Percentiles rank a stretch among this genome's conserved stretches.
Evolutionary conservation across 192 early-diverging fungal species (phyloP).

Genomic region (Backusella australiensis): DNA sequence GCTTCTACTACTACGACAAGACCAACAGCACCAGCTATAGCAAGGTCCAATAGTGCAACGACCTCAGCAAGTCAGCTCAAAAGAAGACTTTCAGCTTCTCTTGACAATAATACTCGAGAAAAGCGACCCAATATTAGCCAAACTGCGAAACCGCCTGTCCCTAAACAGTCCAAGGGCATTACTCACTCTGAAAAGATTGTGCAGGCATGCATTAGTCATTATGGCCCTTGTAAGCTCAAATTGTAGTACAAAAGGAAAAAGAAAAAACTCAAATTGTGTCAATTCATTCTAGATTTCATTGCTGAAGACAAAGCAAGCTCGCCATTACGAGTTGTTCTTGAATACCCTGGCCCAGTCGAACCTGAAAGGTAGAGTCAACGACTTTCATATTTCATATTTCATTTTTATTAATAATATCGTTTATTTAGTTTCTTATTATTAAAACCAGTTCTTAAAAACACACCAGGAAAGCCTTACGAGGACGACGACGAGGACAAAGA

Average conservation of each 20-base stretch:
- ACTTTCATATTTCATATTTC: not conserved
- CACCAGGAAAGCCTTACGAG: constrained; percentile 30
- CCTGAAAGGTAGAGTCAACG: not conserved
- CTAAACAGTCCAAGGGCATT: constrained; percentile 26
- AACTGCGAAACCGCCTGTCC: not conserved
- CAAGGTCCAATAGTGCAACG: not conserved
- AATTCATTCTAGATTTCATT: not conserved
- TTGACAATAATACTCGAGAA: constrained; percentile 5
- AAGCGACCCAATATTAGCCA: not conserved
- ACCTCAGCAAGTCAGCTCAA: not conserved
- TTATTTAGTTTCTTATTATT: constrained; percentile 40
- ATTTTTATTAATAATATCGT: not conserved
- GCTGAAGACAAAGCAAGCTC: not conserved
- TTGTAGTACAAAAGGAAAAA: not conserved
- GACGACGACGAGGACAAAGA: constrained; percentile 52
- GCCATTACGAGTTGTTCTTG: constrained; percentile 1
- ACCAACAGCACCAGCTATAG: not conserved
- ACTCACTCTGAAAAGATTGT: constrained; percentile 48
- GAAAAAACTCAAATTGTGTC: not conserved
- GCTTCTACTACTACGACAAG: not conserved
- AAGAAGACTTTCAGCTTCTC: not conserved
- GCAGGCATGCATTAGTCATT: constrained; percentile 35
- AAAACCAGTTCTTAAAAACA: constrained; percentile 39
- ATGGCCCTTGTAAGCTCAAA: constrained; percentile 43
- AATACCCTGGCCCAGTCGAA: constrained; percentile 10